Base-by-base conservation (phyloP, 2,329 filamentous ascomycete species). In the Apiospora pterosperma region DNA sequence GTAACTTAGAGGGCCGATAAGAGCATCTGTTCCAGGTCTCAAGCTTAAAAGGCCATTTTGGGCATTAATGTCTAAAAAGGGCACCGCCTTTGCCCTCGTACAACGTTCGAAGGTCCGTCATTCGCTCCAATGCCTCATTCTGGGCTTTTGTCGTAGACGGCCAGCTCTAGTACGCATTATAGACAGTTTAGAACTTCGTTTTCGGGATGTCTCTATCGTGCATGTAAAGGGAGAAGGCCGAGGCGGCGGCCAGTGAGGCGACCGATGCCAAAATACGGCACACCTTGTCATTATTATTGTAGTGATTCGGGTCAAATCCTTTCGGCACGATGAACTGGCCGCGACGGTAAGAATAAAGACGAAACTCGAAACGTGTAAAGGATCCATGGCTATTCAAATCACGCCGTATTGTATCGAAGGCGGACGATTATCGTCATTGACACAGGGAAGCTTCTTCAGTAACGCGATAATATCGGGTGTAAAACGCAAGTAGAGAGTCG, bases 201-300 rank as follows among this genome's bases (percentile, higher is more conserved):
- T 58, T 63, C 36, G 25, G 31, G n/a, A 63, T 21, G 36, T 7
- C 25, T 11, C 59, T 11, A 10, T 16, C 44, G 31, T 44, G 62
- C 44, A 63, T 59, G 44, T 63, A 63, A 11, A 63, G 44, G 11
- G 62, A 63, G 8, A 59, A 63, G 4, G 39, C n/a, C n/a, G 42
- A 36, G 44, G 62, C n/a, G 3, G 62, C 25, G 31, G 62, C 62
- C 14, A 63, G 31, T 11, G 23, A 38, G 36, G 34, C 10, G 11
- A 63, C 41, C 14, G 5, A 36, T 11, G 23, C 34, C 11, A 59
- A 63, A 8, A n/a, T 39, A 19, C 16, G 34, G 19, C 34, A 19
- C 14, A 31, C 7, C 31, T 39, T 5, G 21, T 14, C 44, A 8
- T n/a, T n/a, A n/a, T n/a, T n/a, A n/a, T 41, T 7, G 25, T 7